A percentile compares a stretch with the other conserved stretches of the same genome.
Evolutionary conservation across 2,329 filamentous ascomycete species (phyloP).

Genomic region (Hymenoscyphus fructigenus): DNA sequence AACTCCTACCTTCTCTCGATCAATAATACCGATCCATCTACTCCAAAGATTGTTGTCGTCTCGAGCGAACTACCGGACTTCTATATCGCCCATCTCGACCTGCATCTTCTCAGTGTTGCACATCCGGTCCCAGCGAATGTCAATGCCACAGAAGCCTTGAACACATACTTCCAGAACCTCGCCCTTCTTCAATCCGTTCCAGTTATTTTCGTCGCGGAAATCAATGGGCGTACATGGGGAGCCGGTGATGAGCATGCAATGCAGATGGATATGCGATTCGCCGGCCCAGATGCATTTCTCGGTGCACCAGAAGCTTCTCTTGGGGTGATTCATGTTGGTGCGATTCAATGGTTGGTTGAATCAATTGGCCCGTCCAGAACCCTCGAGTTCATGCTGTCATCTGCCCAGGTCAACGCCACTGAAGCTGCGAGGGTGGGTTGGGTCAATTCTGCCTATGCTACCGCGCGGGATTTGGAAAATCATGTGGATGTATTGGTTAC

Average conservation of each 20-base stretch:
- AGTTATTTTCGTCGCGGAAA: conserved; percentile 15
- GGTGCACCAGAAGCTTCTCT: conserved; percentile 7
- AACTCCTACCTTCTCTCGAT: not conserved
- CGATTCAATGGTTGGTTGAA: conserved; percentile 6
- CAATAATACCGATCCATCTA: not conserved
- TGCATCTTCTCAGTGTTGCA: not conserved
- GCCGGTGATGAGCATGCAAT: conserved; percentile 15
- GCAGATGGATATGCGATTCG: conserved; percentile 21
- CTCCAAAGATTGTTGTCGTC: not conserved
- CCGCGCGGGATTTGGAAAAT: not conserved
- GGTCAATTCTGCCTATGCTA: conserved; percentile 1
- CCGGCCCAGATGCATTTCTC: conserved; percentile 7
- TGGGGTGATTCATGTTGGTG: conserved; percentile 13
- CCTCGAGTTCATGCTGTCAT: conserved; percentile 7
- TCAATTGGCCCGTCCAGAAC: conserved; percentile 3
- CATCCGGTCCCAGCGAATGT: not conserved
- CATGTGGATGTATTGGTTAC: conserved; percentile 3
- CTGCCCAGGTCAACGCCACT: not conserved
- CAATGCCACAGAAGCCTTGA: not conserved
- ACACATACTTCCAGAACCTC: conserved; percentile 2
- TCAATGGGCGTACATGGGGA: conserved; percentile 13
- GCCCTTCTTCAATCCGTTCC: not conserved
- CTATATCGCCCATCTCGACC: not conserved
- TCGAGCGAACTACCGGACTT: conserved; percentile 1
- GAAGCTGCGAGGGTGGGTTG: not conserved